phyloP scores from a whole-genome alignment of 2,329 filamentous ascomycete genomes.

The Botryotinia calthae region DNA sequence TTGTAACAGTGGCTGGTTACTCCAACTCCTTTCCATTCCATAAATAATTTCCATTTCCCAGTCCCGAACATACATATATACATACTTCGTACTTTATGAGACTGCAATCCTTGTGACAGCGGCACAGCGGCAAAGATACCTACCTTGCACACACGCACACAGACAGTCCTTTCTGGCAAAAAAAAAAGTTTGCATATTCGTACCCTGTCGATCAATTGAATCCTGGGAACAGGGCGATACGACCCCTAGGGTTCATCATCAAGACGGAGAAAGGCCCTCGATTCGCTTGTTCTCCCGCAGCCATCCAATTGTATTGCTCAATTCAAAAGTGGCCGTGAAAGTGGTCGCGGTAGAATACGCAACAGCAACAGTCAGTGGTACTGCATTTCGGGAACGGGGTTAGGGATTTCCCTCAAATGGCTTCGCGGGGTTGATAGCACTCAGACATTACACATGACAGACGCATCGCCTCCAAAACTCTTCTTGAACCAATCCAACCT shows the following conservation, averaged over 20 bases:
- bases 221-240: background rate
- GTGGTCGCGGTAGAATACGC: background rate
- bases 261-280: background rate
- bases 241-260: background rate
- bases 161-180: background rate
- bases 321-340: background rate
- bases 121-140: background rate
- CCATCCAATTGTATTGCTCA: background rate
- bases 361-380: background rate
- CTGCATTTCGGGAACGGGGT: background rate
- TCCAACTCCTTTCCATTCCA: background rate
- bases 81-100: background rate
- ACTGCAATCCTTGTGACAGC: background rate
- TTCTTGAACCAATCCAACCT: background rate
- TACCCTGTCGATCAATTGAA: slow-evolving; percentile 4
- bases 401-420: background rate
- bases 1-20: background rate
- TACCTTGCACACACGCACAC: background rate
- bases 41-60: background rate
- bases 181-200: background rate
- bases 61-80: background rate
- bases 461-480: background rate
- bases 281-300: background rate
- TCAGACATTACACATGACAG: background rate
- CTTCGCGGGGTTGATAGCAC: background rate